phyloP scores from a whole-genome alignment of 2,329 filamentous ascomycete species.

The Penicillium digitatum region DNA sequence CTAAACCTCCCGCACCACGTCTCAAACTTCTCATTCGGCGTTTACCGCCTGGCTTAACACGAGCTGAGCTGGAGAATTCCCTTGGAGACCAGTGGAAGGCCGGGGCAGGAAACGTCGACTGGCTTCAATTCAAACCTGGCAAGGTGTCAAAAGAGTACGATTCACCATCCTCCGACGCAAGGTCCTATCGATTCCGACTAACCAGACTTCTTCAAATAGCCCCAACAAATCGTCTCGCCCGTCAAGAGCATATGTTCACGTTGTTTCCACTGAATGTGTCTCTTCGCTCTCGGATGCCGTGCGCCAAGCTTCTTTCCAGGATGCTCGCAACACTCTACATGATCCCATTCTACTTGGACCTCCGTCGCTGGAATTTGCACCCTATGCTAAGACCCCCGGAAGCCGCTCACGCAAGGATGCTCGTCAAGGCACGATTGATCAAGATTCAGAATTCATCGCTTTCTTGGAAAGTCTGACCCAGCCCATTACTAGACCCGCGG shows the following conservation, averaged over 20 bases:
- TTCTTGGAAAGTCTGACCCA: constrained; percentile 87
- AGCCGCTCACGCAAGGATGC: constrained; percentile 72
- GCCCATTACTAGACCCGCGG: constrained; percentile 54
- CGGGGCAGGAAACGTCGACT: constrained; percentile 79
- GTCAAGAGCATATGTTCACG: constrained; percentile 75
- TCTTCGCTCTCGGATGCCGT: constrained; percentile 66
- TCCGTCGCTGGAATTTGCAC: constrained; percentile 74
- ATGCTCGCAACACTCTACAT: constrained; percentile 71
- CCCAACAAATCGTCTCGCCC: constrained; percentile 81
- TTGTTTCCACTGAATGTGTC: constrained; percentile 68
- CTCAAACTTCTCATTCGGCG: constrained; percentile 82
- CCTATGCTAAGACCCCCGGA: constrained; percentile 77
- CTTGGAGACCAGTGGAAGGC: constrained; percentile 77
- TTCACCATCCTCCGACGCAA: not conserved
- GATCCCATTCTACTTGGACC: constrained; percentile 71
- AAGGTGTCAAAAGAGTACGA: constrained; percentile 79
- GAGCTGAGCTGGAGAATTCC: constrained; percentile 67
- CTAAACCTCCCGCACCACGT: constrained; percentile 53
- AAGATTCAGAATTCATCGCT: constrained; percentile 90
- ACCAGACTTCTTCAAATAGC: constrained; percentile 41
- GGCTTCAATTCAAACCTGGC: constrained; percentile 67
- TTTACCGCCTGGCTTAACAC: constrained; percentile 78
- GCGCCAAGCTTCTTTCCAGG: constrained; percentile 67
- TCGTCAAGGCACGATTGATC: constrained; percentile 90
- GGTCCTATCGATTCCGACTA: not conserved